These are phyloP conservation scores for Globisporangium sylvaticum DNA, from an alignment of 352 stramenopile species.

Conservation along the genomic window DNA sequence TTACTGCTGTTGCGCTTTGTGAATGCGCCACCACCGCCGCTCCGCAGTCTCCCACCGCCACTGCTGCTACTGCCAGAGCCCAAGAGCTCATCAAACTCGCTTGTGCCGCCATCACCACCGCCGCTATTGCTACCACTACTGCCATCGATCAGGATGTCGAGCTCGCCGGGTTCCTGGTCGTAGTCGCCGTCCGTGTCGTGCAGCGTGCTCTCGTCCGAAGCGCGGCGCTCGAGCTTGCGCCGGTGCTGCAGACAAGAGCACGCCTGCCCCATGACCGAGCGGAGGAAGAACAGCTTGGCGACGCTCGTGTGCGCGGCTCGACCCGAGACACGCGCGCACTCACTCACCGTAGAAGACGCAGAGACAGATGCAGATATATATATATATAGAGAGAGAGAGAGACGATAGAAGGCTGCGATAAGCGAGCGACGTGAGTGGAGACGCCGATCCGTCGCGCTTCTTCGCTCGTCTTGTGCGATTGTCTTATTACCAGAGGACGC, in stretches of 20 bases:
- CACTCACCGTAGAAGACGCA: background rate
- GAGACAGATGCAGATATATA: no score
- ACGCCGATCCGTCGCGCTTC: constrained; percentile 5
- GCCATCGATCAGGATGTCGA: constrained; percentile 42
- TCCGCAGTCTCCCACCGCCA: constrained; percentile 2
- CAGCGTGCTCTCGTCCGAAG: constrained; percentile 40
- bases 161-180: constrained; percentile 26
- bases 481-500: background rate
- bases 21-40: constrained; percentile 13
- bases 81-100: constrained; percentile 13
- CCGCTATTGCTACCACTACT: constrained; percentile 3
- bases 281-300: constrained; percentile 7
- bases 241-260: constrained; percentile 75
- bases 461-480: background rate
- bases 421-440: background rate
- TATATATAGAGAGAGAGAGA: no score
- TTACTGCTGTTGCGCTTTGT: constrained; percentile 18
- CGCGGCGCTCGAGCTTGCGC: constrained; percentile 51
- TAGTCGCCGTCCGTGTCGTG: constrained; percentile 17
- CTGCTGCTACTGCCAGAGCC: background rate
- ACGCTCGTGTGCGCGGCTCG: background rate
- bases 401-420: background rate
- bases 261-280: constrained; percentile 53
- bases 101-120: background rate
- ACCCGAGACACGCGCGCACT: background rate